phyloP scores from a whole-genome alignment of 2,329 filamentous ascomycete species.

The Ophiocordyceps sinensis region DNA sequence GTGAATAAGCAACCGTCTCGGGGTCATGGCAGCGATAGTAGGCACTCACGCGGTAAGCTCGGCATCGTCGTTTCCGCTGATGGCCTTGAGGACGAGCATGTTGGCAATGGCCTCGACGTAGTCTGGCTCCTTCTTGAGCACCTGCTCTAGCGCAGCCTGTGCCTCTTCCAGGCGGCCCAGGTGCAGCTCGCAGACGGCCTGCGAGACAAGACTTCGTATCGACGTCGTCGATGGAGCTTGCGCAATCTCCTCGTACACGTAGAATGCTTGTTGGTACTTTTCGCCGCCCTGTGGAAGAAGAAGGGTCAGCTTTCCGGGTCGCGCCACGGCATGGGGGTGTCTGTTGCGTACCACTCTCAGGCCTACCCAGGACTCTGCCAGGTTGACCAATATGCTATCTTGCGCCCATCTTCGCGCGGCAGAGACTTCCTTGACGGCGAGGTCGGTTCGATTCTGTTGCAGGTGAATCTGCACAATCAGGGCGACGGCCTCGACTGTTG shows the following conservation, averaged over 20 bases:
- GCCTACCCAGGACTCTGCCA: conserved; percentile 92
- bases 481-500: conserved; percentile 57
- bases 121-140: conserved; percentile 56
- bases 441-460: conserved; percentile 77
- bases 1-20: conserved; percentile 10
- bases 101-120: conserved; percentile 71
- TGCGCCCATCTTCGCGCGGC: conserved; percentile 87
- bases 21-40: not conserved
- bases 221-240: conserved; percentile 72
- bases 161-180: conserved; percentile 81
- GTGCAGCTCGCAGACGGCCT: conserved; percentile 84
- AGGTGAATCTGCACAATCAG: conserved; percentile 88
- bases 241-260: conserved; percentile 93
- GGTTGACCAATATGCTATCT: conserved; percentile 82
- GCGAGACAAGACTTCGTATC: conserved; percentile 62
- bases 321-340: not conserved
- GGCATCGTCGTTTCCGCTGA: conserved; percentile 56
- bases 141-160: conserved; percentile 71
- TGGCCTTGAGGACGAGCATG: conserved; percentile 60
- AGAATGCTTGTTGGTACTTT: conserved; percentile 92
- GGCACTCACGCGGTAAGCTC: conserved; percentile 46
- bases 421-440: conserved; percentile 78
- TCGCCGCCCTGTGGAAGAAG: conserved; percentile 58
- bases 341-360: conserved; percentile 50
- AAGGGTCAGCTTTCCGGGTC: conserved; percentile 10